Base-by-base conservation (phyloP, 768 basidiomycete genomes). In the Leccinum broughii region DNA sequence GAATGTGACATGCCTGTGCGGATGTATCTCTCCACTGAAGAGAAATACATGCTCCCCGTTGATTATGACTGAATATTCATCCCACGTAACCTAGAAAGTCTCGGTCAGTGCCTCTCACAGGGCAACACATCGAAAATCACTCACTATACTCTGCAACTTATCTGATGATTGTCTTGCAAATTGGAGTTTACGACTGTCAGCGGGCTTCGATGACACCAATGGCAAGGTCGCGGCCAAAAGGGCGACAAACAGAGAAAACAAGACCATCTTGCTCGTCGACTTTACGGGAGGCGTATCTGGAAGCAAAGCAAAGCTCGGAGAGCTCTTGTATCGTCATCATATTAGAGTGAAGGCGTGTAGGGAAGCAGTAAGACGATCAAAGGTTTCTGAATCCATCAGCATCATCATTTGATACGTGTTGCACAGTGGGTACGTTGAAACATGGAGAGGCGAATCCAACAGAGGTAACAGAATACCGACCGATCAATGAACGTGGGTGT, bases 1-100 rank as follows among this genome's bases (percentile, higher is more conserved):
- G 41, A 48, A 26, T 1, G 32, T 1, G 39, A 6, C 10, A 44
- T 61, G 68, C 62, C 86, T 77, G 80, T 83, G 87, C 15, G 86
- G 81, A 65, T 88, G 85, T 56, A 85, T 75, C 68, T 88, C 86
- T 28, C 85, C 87, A 10, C 82, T 83, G 41, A 84, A 79, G 49
- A 86, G 77, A 71, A 85, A 86, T 24, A 81, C 64, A 7, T 85
- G 77, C 62, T 85, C 83, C 6, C 83, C 84, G 1, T 80, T 75
- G 51, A 88, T 81, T 66, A 77, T 85, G 7, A 87, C 74, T 1
- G 85, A 86, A 58, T 83, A 79, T 51, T 80, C 70, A 67, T 88
- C 86, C 86, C 86, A 88, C 3, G 81, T 80, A 17, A 85, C 83
- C 70, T 71, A 55, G 41, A 48, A 55, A 22, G 56, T 22, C 4